Evolutionary conservation across 345 rosid species (phyloP).

Genomic region (Heritiera fomes): DNA sequence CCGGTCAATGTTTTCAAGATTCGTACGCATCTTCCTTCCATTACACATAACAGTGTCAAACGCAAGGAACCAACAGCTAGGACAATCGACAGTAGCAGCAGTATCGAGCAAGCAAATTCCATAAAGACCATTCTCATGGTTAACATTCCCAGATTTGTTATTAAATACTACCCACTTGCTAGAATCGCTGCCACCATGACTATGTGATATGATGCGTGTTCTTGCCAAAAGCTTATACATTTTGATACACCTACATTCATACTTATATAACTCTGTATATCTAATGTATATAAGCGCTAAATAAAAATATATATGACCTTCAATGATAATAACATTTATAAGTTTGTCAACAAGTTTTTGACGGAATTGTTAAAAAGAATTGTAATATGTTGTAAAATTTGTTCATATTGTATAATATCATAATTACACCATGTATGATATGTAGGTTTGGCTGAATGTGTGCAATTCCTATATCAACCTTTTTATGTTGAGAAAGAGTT

Average conservation of each 20-base stretch:
- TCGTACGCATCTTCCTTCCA: neutral
- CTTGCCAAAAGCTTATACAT: neutral
- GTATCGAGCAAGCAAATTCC: neutral
- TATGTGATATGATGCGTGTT: neutral
- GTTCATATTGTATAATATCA: neutral
- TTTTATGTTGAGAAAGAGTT: neutral
- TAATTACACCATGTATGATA: neutral
- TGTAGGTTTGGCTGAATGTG: neutral
- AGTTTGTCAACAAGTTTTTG: no score
- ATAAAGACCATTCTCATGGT: neutral
- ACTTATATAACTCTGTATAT: no score
- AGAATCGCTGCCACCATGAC: neutral
- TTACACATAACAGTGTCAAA: neutral
- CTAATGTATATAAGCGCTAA: neutral
- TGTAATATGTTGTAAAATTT: neutral
- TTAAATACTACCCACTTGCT: neutral
- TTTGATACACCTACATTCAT: no score
- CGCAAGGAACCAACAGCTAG: neutral
- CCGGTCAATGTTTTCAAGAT: neutral
- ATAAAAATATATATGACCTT: no score
- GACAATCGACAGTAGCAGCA: conserved; percentile 6
- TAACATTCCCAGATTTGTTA: neutral
- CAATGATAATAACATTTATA: no score
- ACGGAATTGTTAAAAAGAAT: no score
- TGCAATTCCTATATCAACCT: neutral